Evolutionary conservation across 1,284 basidiomycete genomes (phyloP).

Genomic region (Cutaneotrichosporon mucoides): DNA sequence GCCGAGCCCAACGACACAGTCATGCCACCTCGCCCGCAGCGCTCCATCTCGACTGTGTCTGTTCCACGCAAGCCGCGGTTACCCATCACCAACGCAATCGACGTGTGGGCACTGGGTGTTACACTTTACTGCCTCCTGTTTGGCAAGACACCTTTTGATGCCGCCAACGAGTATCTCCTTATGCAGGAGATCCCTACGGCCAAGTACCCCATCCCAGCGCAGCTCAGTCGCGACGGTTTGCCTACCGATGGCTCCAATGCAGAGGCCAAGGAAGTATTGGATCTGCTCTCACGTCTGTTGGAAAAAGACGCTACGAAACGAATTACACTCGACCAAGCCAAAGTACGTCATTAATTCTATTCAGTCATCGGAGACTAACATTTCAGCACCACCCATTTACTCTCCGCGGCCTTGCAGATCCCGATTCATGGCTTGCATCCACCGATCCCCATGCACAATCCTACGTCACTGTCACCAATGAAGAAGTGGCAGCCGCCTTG

Average conservation of each 20-base stretch:
- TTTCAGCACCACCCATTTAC: conserved; percentile 64
- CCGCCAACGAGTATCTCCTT: conserved; percentile 69
- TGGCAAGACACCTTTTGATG: conserved; percentile 68
- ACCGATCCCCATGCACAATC: conserved; percentile 63
- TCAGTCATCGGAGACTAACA: too few species aligned
- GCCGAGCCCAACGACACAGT: too few species aligned
- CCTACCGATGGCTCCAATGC: conserved; percentile 51
- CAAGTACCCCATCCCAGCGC: conserved; percentile 66
- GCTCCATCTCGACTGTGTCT: conserved; percentile 33
- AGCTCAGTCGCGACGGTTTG: conserved; percentile 70
- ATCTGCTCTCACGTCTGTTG: conserved; percentile 69
- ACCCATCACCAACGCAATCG: conserved; percentile 88
- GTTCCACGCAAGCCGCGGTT: conserved; percentile 53
- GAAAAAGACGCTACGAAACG: conserved; percentile 77
- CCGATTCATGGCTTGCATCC: conserved; percentile 70
- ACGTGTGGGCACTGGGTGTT: conserved; percentile 99
- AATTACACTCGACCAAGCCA: conserved; percentile 77
- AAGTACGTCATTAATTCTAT: conserved; percentile 46
- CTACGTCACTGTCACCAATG: conserved; percentile 66
- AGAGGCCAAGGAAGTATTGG: conserved; percentile 59
- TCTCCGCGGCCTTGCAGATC: conserved; percentile 65
- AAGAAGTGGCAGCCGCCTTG: conserved; percentile 74
- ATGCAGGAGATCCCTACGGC: conserved; percentile 79
- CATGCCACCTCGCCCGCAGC: neutral
- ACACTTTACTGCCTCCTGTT: conserved; percentile 94